Conservation (phyloP, 768 basidiomycete genomes). For the Lenzites betulinus region DNA sequence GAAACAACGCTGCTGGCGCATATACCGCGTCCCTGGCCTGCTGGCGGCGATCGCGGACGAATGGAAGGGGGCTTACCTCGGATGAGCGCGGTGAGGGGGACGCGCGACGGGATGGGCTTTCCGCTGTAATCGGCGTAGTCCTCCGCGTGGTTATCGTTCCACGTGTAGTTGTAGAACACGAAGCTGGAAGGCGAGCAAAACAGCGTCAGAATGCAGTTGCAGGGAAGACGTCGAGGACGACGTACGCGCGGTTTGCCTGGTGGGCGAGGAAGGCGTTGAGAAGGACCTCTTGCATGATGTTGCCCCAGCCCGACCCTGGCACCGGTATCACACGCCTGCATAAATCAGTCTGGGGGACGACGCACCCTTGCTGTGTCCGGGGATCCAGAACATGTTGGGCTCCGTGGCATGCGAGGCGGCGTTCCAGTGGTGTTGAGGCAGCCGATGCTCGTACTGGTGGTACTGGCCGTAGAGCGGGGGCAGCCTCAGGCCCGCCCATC, state of each 20-base stretch:
- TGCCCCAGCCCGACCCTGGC: conserved; percentile 60
- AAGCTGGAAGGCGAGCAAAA: not conserved
- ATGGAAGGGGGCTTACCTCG: not conserved
- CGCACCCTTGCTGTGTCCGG: conserved; percentile 24
- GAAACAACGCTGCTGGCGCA: too few species aligned
- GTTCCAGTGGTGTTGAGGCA: conserved; percentile 31
- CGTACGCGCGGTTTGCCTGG: conserved; percentile 50
- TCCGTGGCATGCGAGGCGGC: conserved; percentile 20
- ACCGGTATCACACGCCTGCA: not conserved
- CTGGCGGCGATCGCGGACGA: not conserved
- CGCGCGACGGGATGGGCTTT: not conserved
- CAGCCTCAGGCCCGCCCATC: conserved; percentile 9
- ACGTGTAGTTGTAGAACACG: not conserved
- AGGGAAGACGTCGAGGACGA: conserved; percentile 7
- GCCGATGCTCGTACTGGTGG: conserved; percentile 29
- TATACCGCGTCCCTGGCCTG: too few species aligned
- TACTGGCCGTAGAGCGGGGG: conserved; percentile 33
- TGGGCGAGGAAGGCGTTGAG: conserved; percentile 53
- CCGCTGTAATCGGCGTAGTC: not conserved
- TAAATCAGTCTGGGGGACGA: not conserved
- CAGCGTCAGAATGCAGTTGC: not conserved
- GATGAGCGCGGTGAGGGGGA: not conserved
- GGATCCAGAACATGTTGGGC: conserved; percentile 23
- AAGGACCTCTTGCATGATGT: conserved; percentile 59
- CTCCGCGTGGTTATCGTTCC: not conserved